Conservation (phyloP, 768 basidiomycete genomes). For the Phaeotremella fagi region DNA sequence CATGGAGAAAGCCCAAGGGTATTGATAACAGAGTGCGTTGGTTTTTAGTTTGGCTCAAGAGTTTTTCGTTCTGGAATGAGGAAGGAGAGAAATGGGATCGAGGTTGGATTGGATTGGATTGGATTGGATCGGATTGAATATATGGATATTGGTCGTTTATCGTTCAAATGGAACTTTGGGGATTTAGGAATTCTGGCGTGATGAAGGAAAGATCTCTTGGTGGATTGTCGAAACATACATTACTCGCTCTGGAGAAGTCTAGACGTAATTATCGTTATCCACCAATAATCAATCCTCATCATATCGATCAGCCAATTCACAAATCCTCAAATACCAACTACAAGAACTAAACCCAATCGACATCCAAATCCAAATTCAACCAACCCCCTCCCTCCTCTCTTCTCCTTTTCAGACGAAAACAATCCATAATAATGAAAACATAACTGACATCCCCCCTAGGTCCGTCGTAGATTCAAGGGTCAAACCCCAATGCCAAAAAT, state of each 20-base stretch:
- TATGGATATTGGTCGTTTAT: too few species aligned
- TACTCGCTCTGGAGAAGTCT: too few species aligned
- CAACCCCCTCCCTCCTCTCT: not conserved
- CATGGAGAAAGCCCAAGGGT: conserved; percentile 99
- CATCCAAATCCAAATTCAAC: too few species aligned
- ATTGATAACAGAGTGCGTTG: conserved; percentile 97
- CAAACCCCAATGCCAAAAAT: conserved; percentile 96
- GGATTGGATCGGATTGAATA: not conserved
- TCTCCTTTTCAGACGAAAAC: not conserved
- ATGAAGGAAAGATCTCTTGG: too few species aligned
- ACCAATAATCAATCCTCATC: too few species aligned
- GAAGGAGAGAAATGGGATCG: not conserved
- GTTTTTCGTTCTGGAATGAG: not conserved
- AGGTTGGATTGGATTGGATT: not conserved
- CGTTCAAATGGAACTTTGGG: too few species aligned
- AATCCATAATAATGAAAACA: not conserved
- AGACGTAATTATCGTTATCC: too few species aligned
- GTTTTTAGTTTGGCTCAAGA: not conserved
- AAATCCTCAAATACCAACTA: too few species aligned
- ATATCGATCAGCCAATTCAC: too few species aligned
- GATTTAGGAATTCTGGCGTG: too few species aligned
- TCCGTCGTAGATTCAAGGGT: conserved; percentile 61
- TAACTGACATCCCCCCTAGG: conserved; percentile 15
- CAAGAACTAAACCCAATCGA: too few species aligned
- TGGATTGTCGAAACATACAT: too few species aligned